Conservation (phyloP, 129 eudicot genomes). For the Daucus carota region DH1_v3.0 NC_030381.2:37866001-37866500, state of each 20-base stretch:
- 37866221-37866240: background rate
- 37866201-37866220: background rate
- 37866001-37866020: too few relatives aligned
- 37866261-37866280: background rate
- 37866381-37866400: conserved; percentile 5
- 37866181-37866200: background rate
- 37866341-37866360: background rate
- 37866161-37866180: background rate
- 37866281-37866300: background rate
- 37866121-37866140: background rate
- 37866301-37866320: background rate
- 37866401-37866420: background rate
- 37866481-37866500: background rate
- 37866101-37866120: background rate
- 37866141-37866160: background rate
- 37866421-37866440: background rate
- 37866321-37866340: conserved; percentile 5
- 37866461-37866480: background rate
- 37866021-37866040: too few relatives aligned
- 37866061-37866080: too few relatives aligned
- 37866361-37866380: background rate
- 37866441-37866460: conserved; percentile 4
- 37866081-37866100: too few relatives aligned
- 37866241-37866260: background rate
- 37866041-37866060: too few relatives aligned